Base-by-base conservation (phyloP, 495 filamentous ascomycete species). In the Aspergillus nanangensis region DNA sequence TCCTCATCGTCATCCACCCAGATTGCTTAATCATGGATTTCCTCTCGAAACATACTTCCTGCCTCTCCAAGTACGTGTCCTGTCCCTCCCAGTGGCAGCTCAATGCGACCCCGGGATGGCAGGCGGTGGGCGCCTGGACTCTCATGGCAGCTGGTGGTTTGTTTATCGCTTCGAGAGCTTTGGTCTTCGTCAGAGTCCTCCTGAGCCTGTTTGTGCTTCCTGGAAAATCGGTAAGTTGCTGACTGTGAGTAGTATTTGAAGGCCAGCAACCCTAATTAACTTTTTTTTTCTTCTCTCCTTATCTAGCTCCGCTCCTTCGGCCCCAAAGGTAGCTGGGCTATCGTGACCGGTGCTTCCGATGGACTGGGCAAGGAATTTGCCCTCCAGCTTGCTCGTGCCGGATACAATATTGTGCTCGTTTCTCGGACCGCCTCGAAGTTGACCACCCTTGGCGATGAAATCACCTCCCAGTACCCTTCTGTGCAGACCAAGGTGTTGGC, bases 311-410 rank as follows among this genome's bases (percentile, higher is more conserved):
- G 79, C 48, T 88, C 83, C 50, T 96, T 96, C 71, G 94, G 90
- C 52, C 85, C 83, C 50, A 90, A 88, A 56, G 91, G 91, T 47
- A 91, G 82, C 57, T 99, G 91, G 90, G 93, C 90, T 17, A 78
- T 99, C 35, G 78, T 99, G 17, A 97, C 94, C 37, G 94, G 94
- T 52, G 93, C 94, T 45, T 95, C 90, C 10, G 93, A 97, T 71
- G 94, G 94, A 51, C 81, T 99, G 43, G 94, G 94, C 57, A 96
- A 96, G 72, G 93, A 97, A 74, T 99, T 87, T 61, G 87, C 92
- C 37, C 72, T 86, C 45, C 90, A 96, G 61, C 82, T 97, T 44
- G 90, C 93, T n/a, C 70, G 75, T 27, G 87, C 90, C 58, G 90
- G 90, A 52, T 97, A 90, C 79, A 96, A 95, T 67, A 64, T 96